Evolutionary conservation across 2,329 filamentous ascomycete genomes (phyloP).

Genomic region (Aspergillus phoenicis): DNA sequence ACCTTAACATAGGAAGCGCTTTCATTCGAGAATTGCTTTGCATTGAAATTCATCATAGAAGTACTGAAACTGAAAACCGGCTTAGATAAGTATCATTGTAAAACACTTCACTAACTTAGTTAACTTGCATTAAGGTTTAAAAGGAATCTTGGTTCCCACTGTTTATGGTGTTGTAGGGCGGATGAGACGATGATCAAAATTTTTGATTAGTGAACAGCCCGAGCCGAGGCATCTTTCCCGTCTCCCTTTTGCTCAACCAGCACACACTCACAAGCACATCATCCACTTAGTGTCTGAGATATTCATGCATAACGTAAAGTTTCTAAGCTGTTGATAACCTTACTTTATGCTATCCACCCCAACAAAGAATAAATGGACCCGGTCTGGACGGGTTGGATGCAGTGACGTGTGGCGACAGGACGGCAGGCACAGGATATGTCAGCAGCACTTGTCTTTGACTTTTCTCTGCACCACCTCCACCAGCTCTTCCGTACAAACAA

Average conservation of each 20-base stretch:
- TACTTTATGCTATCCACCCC: neutral
- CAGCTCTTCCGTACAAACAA: neutral
- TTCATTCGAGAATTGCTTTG: too few species aligned
- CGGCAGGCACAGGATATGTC: neutral
- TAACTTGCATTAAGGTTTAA: too few species aligned
- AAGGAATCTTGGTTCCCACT: too few species aligned
- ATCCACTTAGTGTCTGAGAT: neutral
- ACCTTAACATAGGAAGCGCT: too few species aligned
- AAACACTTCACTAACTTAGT: too few species aligned
- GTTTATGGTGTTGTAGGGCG: neutral
- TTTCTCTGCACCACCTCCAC: neutral
- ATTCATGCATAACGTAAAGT: neutral
- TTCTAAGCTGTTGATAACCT: neutral
- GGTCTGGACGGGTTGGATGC: neutral
- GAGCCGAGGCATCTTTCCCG: slow-evolving; percentile 10
- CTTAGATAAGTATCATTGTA: too few species aligned
- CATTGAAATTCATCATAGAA: too few species aligned
- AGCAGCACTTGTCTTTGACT: neutral
- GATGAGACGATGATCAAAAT: neutral
- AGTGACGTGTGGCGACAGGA: neutral
- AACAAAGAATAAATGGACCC: neutral
- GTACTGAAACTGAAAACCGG: too few species aligned
- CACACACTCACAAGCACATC: neutral
- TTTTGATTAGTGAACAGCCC: slow-evolving; percentile 17
- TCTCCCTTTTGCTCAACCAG: neutral